Conservation (phyloP, 345 rosid genomes). For the Bruguiera sexangula region DNA sequence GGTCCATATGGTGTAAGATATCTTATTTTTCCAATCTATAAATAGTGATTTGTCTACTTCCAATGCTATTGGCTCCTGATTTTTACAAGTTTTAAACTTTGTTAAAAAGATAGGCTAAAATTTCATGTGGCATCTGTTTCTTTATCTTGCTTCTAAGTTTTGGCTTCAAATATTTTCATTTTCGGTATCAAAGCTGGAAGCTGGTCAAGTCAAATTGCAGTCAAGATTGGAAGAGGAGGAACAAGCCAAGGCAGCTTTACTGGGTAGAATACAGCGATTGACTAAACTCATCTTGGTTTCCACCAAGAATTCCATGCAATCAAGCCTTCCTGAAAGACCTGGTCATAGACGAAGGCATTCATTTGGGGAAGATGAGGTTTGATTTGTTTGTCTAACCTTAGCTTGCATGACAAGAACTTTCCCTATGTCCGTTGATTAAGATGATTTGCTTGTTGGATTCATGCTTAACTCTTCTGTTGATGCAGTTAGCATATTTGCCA, state of each 20-base stretch:
- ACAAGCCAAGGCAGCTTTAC: constrained; percentile 63
- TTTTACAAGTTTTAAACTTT: neutral
- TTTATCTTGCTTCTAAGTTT: neutral
- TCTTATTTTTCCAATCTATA: neutral
- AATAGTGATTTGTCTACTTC: neutral
- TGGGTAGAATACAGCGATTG: constrained; percentile 72
- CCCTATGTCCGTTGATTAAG: constrained; percentile 4
- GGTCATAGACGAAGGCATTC: constrained; percentile 64
- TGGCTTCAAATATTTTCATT: constrained; percentile 7
- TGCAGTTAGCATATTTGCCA: constrained; percentile 74
- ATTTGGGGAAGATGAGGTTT: constrained; percentile 77
- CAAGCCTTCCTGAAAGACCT: constrained; percentile 48
- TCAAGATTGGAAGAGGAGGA: constrained; percentile 74
- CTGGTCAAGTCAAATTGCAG: constrained; percentile 66
- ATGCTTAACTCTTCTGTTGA: constrained; percentile 16
- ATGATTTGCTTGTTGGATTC: constrained; percentile 11
- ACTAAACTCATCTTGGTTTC: constrained; percentile 71
- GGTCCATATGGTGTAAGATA: too few species aligned
- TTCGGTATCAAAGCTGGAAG: constrained; percentile 55
- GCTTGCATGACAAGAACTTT: constrained; percentile 7
- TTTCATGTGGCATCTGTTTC: neutral
- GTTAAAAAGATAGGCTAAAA: neutral
- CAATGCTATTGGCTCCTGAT: neutral
- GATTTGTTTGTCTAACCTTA: constrained; percentile 6
- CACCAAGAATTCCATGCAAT: constrained; percentile 55